A percentile compares a stretch with the other conserved stretches of the same genome.
These are phyloP conservation scores for Neurospora crassa DNA, from an alignment of 2,329 filamentous ascomycete species.

Conservation along the genomic window DNA sequence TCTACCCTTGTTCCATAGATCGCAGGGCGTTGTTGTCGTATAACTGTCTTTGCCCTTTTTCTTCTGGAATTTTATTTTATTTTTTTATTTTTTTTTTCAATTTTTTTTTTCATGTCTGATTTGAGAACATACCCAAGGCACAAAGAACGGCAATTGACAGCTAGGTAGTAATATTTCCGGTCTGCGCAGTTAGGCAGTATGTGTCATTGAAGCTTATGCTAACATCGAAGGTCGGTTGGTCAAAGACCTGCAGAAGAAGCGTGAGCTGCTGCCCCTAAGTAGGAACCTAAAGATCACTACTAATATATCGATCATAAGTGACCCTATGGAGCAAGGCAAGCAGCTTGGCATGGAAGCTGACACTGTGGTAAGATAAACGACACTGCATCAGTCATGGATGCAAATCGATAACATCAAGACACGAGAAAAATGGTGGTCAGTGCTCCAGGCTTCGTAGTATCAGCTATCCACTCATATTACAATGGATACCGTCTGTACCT, in stretches of 20 bases:
- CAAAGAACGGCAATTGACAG: neutral
- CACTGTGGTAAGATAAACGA: neutral
- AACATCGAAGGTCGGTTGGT: neutral
- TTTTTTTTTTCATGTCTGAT: neutral
- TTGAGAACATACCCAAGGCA: neutral
- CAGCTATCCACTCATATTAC: neutral
- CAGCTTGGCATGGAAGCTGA: neutral
- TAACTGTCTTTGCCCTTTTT: neutral
- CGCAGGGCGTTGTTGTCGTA: neutral
- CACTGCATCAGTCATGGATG: neutral
- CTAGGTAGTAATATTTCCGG: neutral
- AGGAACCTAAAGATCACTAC: neutral
- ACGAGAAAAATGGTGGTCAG: neutral
- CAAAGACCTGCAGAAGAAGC: neutral
- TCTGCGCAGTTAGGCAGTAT: neutral
- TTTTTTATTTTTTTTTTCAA: too few relatives aligned
- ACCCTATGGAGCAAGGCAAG: neutral
- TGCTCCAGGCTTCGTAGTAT: neutral
- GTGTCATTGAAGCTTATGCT: neutral
- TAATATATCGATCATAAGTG: slow-evolving; percentile 4
- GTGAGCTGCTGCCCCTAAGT: neutral
- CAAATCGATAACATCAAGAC: neutral
- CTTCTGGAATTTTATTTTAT: too few relatives aligned
- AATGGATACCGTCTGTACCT: neutral
- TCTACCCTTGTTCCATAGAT: neutral